Base-by-base conservation (phyloP, 108 stramenopile genomes). In the Nitzschia palea region DNA sequence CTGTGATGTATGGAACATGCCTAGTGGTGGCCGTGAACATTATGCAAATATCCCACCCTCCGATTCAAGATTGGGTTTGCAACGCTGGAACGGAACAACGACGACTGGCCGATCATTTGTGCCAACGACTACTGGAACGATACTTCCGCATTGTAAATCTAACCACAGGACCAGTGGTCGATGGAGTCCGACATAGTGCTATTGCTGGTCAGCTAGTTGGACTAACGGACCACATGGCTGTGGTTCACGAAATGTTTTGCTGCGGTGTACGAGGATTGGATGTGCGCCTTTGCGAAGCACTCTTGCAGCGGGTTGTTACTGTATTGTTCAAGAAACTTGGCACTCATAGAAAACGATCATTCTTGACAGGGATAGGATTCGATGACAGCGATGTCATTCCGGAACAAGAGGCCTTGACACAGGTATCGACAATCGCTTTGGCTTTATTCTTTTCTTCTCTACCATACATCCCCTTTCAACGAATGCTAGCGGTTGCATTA, bases 191-290 rank as follows among this genome's bases (percentile, higher is more conserved):
- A 26, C 71, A 68, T 34, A 76, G 76, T 31, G 80, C 86, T 25
- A 68, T 94, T 47, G 74, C 67, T 23, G 55, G 62, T 36, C 80
- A 86, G 70, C 48, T 91, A 20, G 29, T 68, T 4, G 72, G 65
- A 25, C 44, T 91, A 20, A 76, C 84, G 18, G 83, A 88, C 47
- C 77, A 84, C 65, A 68, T 94, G 55, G 83, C 83, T 14, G 76
- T 88, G 58, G 23, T 94, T 3, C 87, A 89, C 65, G 90, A 94
- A 48, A 67, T 94, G 18, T 75, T 94, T 22, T 80, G 80, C 52
- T 85, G 87, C 72, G 86, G 75, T 18, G 78, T 89, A 28, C 78
- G 81, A 18, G 73, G 71, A 9, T 73, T 89, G 68, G 91, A 91
- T 73, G 84, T 90, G 9, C 66, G 90, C 0, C 73, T 91, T 25